Base-by-base conservation (phyloP, 768 basidiomycete genomes). In the Pleurotus cornucopiae region DNA sequence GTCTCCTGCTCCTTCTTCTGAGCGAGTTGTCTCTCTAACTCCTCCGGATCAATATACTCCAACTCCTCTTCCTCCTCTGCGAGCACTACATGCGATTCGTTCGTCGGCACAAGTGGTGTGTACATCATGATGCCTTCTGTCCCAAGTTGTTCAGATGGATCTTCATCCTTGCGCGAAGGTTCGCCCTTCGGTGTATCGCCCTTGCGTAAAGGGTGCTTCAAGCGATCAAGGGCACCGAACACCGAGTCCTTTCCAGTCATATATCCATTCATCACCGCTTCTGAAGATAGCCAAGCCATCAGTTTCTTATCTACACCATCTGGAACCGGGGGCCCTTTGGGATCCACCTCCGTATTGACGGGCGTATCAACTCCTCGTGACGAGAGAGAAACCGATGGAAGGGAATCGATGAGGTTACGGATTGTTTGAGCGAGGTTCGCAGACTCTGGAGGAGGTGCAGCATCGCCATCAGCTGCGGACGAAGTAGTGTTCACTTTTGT, bases 71-170 rank as follows among this genome's bases (percentile, higher is more conserved):
- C 81, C 13, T 83, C 85, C 26, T 79, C 75, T 13, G 90, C 91
- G 14, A 92, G 72, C 64, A 87, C 85, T 21, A 90, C 78, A 60
- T 83, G 72, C 2, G 88, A 86, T 48, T 81, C 78, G 6, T 73
- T 73, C 37, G 77, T 75, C 1, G 88, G 89, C 49, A 84, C 72
- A 52, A 92, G 69, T 0, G 90, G 90, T 0, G 79, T 78, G 62
- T 86, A 91, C 71, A 92, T 74, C 91, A 92, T 91, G 48, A 92
- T 66, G 13, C 80, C 77, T 13, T 54, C 43, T 46, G 79, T 81
- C 46, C 81, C 82, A 30, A 76, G 70, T 37, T 74, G 71, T 59
- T 77, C 75, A 40, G 70, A 60, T 34, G 69, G 60, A 11, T 64
- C 60, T 18, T 67, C 67, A 43, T 63, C 58, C 39, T 54, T 23